Conservation (phyloP, 106 monocot species). For the Dactylorhiza incarnata region DNA sequence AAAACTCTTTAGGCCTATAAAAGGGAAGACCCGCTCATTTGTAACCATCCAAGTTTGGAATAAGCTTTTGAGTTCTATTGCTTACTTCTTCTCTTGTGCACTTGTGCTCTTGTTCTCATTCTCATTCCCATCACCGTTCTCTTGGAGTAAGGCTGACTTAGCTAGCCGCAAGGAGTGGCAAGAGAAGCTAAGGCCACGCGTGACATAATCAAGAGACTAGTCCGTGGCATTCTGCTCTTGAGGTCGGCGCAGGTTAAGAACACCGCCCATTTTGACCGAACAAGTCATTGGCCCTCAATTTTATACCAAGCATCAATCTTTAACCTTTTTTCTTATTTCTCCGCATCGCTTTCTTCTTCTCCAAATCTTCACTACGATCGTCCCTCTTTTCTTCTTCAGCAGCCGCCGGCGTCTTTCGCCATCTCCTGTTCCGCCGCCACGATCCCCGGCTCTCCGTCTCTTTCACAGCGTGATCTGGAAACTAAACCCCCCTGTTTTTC, state of each 20-base stretch:
- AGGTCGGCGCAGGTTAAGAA: not conserved
- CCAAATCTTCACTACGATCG: not conserved
- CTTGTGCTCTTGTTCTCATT: no score
- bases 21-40: no score
- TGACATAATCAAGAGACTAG: no score
- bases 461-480: not conserved
- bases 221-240: not conserved
- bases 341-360: not conserved
- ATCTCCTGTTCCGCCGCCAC: not conserved
- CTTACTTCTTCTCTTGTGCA: no score
- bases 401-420: not conserved
- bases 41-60: no score
- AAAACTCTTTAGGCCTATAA: no score
- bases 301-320: not conserved
- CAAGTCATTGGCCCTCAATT: not conserved
- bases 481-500: no score
- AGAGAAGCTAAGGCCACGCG: no score
- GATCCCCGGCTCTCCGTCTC: not conserved
- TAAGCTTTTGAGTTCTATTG: no score
- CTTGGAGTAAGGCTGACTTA: no score
- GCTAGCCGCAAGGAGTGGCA: no score
- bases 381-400: not conserved
- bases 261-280: not conserved
- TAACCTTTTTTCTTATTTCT: not conserved
- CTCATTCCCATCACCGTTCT: no score